phyloP scores from a whole-genome alignment of 1,139 yeast species.

The Yamadazyma dushanensis region DNA sequence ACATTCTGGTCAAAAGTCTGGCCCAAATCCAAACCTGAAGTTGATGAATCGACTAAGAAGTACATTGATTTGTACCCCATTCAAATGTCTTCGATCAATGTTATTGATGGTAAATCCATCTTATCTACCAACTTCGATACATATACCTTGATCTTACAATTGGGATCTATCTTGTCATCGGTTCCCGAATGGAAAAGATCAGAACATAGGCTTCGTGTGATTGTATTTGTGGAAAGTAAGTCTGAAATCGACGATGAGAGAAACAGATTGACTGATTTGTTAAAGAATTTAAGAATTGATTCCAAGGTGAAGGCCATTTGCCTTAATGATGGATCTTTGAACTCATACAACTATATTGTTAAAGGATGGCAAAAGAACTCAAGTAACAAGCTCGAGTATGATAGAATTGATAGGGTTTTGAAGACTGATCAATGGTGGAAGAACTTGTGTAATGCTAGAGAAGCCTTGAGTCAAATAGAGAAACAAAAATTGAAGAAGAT shows the following conservation, averaged over 20 bases:
- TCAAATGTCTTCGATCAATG: conserved; percentile 86
- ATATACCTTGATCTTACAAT: conserved; percentile 84
- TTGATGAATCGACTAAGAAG: conserved; percentile 19
- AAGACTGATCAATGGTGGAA: conserved; percentile 62
- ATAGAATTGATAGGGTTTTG: conserved; percentile 32
- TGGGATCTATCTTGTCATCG: conserved; percentile 88
- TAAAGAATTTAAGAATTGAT: conserved; percentile 77
- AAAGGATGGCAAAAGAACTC: conserved; percentile 52
- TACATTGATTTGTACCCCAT: conserved; percentile 90
- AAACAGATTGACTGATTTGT: conserved; percentile 56
- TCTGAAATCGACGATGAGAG: conserved; percentile 72
- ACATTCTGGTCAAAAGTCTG: conserved; percentile 19
- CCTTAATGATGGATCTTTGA: conserved; percentile 57
- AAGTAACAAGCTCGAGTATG: conserved; percentile 27
- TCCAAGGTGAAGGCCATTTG: conserved; percentile 76
- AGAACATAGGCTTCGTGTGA: conserved; percentile 66
- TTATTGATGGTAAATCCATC: conserved; percentile 66
- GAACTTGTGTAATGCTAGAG: conserved; percentile 58
- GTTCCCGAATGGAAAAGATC: conserved; percentile 90
- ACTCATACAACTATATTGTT: conserved; percentile 72
- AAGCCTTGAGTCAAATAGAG: conserved; percentile 40
- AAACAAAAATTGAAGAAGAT: conserved; percentile 18
- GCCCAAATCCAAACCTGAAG: conserved; percentile 9
- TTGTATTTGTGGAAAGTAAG: conserved; percentile 81
- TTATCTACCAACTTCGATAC: conserved; percentile 91